Evolutionary conservation across 2,329 filamentous ascomycete species (phyloP).

Genomic region (Paecilomyces variotii): DNA sequence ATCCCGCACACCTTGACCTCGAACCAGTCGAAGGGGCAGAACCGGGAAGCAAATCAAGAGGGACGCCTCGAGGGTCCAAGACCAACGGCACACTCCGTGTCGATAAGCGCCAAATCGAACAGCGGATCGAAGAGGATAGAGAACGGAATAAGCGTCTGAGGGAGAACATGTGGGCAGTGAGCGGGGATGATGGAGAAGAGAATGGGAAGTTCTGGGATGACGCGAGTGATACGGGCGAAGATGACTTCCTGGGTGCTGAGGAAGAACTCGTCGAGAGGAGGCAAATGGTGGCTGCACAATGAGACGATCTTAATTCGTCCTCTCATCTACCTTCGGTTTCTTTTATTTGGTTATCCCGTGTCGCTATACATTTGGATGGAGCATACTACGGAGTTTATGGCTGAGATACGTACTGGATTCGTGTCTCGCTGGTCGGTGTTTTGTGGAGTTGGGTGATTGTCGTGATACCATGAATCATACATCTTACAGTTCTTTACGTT

Average conservation of each 20-base stretch:
- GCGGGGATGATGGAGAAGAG: conserved; percentile 58
- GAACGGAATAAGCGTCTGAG: conserved; percentile 87
- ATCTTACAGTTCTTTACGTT: not conserved
- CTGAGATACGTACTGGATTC: not conserved
- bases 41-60: conserved; percentile 15
- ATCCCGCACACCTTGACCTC: conserved; percentile 48
- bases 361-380: not conserved
- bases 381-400: not conserved
- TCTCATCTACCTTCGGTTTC: not conserved
- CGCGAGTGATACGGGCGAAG: conserved; percentile 75
- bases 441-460: not conserved
- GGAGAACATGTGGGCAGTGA: conserved; percentile 89
- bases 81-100: conserved; percentile 42
- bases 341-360: not conserved
- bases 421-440: not conserved
- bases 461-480: not conserved
- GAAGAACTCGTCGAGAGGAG: conserved; percentile 61
- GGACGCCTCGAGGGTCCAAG: conserved; percentile 20
- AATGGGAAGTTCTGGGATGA: conserved; percentile 80
- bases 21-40: conserved; percentile 26
- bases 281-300: conserved; percentile 30
- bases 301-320: not conserved
- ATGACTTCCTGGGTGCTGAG: conserved; percentile 67
- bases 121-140: conserved; percentile 92
- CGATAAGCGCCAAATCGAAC: conserved; percentile 85